Evolutionary conservation across 495 filamentous ascomycete genomes (phyloP).

Genomic region (Hypomontagnella submonticulosa): DNA sequence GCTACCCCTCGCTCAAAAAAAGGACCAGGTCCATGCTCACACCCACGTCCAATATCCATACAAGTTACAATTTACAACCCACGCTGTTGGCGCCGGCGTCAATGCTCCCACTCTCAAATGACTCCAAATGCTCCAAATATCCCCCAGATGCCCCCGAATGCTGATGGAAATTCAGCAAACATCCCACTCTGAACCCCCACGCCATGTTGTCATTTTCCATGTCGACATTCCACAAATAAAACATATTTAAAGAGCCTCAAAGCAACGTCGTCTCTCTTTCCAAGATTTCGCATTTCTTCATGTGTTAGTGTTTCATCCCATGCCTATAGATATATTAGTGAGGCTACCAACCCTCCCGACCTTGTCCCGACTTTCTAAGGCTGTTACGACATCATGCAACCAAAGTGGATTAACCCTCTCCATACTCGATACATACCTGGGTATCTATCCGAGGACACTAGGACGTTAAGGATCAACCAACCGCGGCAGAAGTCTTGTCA

Average conservation of each 20-base stretch:
- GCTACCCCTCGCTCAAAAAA: neutral
- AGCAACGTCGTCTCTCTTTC: slow-evolving; percentile 46
- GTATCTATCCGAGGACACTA: slow-evolving; percentile 7
- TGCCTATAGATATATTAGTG: neutral
- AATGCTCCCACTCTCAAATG: slow-evolving; percentile 13
- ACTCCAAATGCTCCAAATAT: no score
- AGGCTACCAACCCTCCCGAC: neutral
- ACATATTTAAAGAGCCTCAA: slow-evolving; percentile 51
- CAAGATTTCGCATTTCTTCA: slow-evolving; percentile 10
- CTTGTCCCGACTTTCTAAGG: no score
- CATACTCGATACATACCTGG: neutral
- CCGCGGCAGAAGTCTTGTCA: slow-evolving; percentile 7
- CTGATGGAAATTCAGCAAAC: slow-evolving; percentile 18
- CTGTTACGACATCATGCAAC: slow-evolving; percentile 25
- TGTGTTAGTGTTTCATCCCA: neutral
- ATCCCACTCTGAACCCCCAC: slow-evolving; percentile 51
- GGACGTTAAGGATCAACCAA: slow-evolving; percentile 8
- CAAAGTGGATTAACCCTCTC: slow-evolving; percentile 28
- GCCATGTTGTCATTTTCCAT: slow-evolving; percentile 52
- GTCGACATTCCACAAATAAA: slow-evolving; percentile 50
- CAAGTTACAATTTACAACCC: no score
- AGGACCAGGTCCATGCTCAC: neutral
- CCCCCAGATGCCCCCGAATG: no score
- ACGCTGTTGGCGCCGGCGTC: slow-evolving; percentile 31
- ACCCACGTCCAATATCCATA: no score